Conservation (phyloP, 2,329 filamentous ascomycete species). For the Gremmenia infestans region DNA sequence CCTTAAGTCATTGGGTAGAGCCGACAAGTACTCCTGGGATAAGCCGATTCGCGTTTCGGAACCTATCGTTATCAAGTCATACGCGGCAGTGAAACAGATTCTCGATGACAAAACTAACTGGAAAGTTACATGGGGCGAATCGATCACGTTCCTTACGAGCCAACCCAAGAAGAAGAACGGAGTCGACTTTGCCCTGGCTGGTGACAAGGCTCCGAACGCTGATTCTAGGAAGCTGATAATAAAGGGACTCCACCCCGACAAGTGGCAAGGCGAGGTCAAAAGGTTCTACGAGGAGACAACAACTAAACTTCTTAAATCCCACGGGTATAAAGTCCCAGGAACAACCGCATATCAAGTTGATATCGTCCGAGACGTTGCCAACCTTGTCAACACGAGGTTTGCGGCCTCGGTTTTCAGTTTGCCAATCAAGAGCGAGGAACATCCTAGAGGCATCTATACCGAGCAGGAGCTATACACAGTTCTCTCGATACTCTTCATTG, state of each 20-base stretch:
- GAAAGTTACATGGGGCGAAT: constrained; percentile 59
- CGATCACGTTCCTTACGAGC: constrained; percentile 58
- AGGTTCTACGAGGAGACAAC: constrained; percentile 62
- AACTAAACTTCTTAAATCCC: constrained; percentile 55
- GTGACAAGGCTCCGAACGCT: constrained; percentile 44
- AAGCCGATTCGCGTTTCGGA: constrained; percentile 49
- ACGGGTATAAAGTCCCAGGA: constrained; percentile 56
- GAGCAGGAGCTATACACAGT: constrained; percentile 54
- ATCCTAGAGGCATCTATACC: constrained; percentile 46
- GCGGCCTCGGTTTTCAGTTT: constrained; percentile 50
- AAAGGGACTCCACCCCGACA: constrained; percentile 54
- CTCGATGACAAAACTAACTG: constrained; percentile 56
- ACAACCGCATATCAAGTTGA: constrained; percentile 58
- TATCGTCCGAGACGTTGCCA: constrained; percentile 55
- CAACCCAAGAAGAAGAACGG: constrained; percentile 45
- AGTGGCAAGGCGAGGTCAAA: constrained; percentile 59
- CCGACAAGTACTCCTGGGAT: constrained; percentile 64
- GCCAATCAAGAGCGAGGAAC: constrained; percentile 48
- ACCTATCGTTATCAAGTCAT: constrained; percentile 54
- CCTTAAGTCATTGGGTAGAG: constrained; percentile 61
- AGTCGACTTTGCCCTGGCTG: constrained; percentile 51
- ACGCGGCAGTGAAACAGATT: constrained; percentile 56
- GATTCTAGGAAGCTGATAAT: constrained; percentile 49
- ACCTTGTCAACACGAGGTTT: constrained; percentile 51
- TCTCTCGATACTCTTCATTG: constrained; percentile 59